Base-by-base conservation (phyloP, 805 yeast genomes). In the Myxozyma nipponensis region DNA sequence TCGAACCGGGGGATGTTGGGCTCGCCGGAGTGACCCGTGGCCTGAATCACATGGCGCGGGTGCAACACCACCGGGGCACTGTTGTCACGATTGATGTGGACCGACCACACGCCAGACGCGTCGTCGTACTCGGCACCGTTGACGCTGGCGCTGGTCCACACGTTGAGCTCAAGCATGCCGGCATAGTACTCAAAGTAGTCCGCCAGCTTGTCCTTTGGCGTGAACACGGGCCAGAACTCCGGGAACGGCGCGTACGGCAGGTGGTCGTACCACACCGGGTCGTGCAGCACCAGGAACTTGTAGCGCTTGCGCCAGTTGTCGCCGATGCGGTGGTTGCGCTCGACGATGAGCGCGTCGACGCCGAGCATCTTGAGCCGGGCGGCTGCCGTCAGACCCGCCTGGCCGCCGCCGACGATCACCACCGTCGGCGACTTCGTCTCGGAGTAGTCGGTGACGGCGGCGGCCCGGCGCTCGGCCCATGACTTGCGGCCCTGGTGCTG, bases 11-110 rank as follows among this genome's bases (percentile, higher is more conserved):
- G 75, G 46, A 70, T 63, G 52, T 70, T 70, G 44, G 75, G 72
- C 47, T 71, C 75, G 47, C 76, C 75, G n/a, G 75, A 69, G 50
- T 70, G 75, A 15, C 76, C 75, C 3, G 76, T 72, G 34, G 73
- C 68, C 65, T 69, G 67, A 19, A 72, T 68, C 5, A 72, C 32
- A 52, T 72, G 75, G 28, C 62, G 63, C 47, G 75, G 75, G 15
- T 55, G 30, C 23, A 71, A 51, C 39, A 22, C 39, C 18, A 24
- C 28, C 22, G 39, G 30, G 28, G 47, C 13, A n/a, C 48, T 48
- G 47, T 69, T 66, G 36, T 54, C 44, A 7, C 46, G 38, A 17
- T 15, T 47, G 18, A 69, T 61, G 0, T 59, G 43, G 34, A 69
- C 70, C 2, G 59, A 62, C 74, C 75, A 71, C 22, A 52, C 47